Evolutionary conservation across 2,329 filamentous ascomycete species (phyloP), one percentile per base, ranked within the genome.

Genomic region (Fusarium redolens): DNA sequence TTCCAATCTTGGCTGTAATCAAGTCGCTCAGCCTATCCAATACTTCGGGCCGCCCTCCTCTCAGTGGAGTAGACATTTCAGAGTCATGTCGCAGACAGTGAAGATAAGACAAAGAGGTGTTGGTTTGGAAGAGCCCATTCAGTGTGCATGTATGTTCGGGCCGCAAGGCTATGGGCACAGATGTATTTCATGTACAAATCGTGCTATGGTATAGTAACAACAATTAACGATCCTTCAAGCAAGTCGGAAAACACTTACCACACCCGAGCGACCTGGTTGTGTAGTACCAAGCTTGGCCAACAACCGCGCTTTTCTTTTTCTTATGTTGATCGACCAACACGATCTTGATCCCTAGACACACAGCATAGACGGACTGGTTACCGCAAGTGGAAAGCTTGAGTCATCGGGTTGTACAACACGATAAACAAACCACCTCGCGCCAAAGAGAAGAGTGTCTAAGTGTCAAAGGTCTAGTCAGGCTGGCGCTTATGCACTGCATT

Each of bases 401-500:
- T 69, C 61, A 64, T 65, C 38, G 22, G 31, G 37, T 65, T 64
- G 69, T 44, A 62, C 63, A 55, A 35, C 52, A 56, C 48, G 48
- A 61, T 59, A 47, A 63, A 65, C 57, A 74, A 75, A 69, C 65
- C 65, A 73, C 65, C 61, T 50, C 56, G 68, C 56, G 70, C 64
- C 69, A 71, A 71, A 70, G 35, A 37, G 31, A 47, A 60, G 50
- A 58, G 65, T 35, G 30, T 51, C 48, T 11, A 30, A 47, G 9
- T 47, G 48, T 54, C 65, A 43, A 61, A 63, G 58, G 45, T 62
- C 47, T 66, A 40, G 54, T 61, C 55, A 67, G 65, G 64, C 69
- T 68, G 76, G 75, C 76, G 76, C 70, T 62, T 78, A 78, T 73
- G 75, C 61, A 75, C 57, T 77, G 65, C 72, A 71, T 47, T 66